Percentiles rank a stretch among this genome's conserved stretches.
Evolutionary conservation across 2,329 filamentous ascomycete genomes (phyloP).

Genomic region (Cladophialophora yegresii): DNA sequence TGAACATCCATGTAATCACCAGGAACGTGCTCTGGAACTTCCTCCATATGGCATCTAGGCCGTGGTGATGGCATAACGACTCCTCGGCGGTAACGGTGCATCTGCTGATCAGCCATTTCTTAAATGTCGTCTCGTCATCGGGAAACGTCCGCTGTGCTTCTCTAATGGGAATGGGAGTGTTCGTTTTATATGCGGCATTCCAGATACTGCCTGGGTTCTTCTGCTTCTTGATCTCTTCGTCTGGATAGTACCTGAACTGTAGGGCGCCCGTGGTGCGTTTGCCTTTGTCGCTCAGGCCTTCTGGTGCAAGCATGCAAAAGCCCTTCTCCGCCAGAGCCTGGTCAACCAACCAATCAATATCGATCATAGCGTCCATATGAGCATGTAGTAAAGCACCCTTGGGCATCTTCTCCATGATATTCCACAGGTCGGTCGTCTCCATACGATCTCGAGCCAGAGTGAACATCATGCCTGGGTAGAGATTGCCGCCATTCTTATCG

Average conservation of each 20-base stretch:
- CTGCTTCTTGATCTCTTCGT: constrained; percentile 32
- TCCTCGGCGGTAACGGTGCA: constrained; percentile 72
- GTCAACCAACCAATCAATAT: constrained; percentile 76
- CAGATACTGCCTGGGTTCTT: constrained; percentile 57
- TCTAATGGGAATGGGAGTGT: constrained; percentile 60
- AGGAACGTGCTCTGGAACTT: constrained; percentile 77
- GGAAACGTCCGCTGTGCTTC: constrained; percentile 74
- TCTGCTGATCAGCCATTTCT: constrained; percentile 73
- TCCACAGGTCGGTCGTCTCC: constrained; percentile 81
- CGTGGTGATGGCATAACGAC: constrained; percentile 76
- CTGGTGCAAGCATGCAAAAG: constrained; percentile 38
- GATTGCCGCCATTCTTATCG: constrained; percentile 60
- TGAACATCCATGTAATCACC: constrained; percentile 72
- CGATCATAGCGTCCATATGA: constrained; percentile 88
- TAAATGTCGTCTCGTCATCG: constrained; percentile 68
- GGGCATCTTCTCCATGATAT: constrained; percentile 80
- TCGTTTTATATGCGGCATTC: constrained; percentile 62
- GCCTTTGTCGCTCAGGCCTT: constrained; percentile 29
- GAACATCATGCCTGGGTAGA: constrained; percentile 94
- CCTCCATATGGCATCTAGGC: constrained; percentile 78
- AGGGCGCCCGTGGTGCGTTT: constrained; percentile 23
- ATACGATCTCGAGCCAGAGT: constrained; percentile 80
- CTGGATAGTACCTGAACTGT: constrained; percentile 34
- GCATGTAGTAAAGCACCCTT: constrained; percentile 86
- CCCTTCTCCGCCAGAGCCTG: constrained; percentile 59